Conservation (phyloP, 768 basidiomycete genomes). For the Multifurca ochricompacta region DNA sequence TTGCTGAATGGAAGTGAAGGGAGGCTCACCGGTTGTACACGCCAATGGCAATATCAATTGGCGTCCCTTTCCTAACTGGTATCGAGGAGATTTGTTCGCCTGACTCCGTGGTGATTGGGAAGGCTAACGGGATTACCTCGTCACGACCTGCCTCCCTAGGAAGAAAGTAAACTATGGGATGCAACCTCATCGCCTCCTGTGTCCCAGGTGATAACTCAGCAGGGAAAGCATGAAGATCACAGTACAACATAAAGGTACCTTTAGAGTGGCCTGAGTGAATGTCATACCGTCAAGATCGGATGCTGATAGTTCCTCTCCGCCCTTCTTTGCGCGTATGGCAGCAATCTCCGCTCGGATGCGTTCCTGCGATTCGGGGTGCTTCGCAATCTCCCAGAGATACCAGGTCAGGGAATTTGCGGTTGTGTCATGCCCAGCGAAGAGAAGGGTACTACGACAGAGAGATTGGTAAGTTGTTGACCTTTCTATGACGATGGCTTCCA, state of each 20-base stretch:
- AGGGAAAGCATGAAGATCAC: neutral
- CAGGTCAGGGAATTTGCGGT: neutral
- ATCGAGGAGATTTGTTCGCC: neutral
- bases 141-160: slow-evolving; percentile 14
- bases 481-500: neutral
- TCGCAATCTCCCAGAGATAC: slow-evolving; percentile 1
- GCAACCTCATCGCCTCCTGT: slow-evolving; percentile 3
- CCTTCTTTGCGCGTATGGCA: neutral
- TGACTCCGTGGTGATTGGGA: neutral
- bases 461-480: neutral
- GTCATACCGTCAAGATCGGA: neutral
- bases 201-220: neutral
- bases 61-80: neutral
- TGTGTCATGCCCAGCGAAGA: neutral
- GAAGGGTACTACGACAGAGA: neutral
- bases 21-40: neutral
- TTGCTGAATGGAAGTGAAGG: neutral
- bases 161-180: slow-evolving; percentile 13
- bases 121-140: slow-evolving; percentile 20
- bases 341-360: slow-evolving; percentile 10
- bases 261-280: neutral
- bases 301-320: neutral
- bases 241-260: neutral
- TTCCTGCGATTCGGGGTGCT: neutral
- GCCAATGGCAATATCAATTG: neutral